Conservation (phyloP, 306 rosid genomes). For the Prunus armeniaca region DNA sequence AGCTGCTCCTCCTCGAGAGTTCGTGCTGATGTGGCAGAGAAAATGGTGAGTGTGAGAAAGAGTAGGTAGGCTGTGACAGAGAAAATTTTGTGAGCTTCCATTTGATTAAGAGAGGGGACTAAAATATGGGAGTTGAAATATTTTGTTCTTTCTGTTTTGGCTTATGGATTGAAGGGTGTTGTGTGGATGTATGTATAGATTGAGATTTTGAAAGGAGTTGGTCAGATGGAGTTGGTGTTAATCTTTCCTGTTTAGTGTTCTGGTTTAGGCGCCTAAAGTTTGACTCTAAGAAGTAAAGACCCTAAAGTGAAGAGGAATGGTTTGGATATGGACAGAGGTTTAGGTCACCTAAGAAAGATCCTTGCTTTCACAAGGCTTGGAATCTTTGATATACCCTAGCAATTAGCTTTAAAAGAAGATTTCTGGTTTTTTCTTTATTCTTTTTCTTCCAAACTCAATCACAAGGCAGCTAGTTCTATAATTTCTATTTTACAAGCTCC, state of each 20-base stretch:
- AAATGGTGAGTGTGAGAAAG: constrained; percentile 23
- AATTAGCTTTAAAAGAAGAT: neutral
- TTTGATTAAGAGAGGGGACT: neutral
- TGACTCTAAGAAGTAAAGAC: neutral
- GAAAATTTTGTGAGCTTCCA: constrained; percentile 27
- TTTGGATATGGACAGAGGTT: neutral
- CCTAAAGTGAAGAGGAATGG: neutral
- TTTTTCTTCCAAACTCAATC: too few species aligned
- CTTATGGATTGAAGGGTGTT: neutral
- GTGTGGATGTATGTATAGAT: constrained; percentile 11
- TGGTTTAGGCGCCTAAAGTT: constrained; percentile 8
- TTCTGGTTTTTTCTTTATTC: neutral
- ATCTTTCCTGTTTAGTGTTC: neutral
- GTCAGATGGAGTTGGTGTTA: constrained; percentile 25
- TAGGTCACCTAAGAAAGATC: constrained; percentile 13
- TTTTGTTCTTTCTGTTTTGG: neutral
- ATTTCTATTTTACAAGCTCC: too few species aligned
- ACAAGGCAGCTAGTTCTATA: too few species aligned
- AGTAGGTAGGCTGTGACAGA: constrained; percentile 16
- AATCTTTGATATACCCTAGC: neutral
- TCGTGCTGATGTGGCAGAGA: constrained; percentile 31
- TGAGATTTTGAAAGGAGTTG: constrained; percentile 24
- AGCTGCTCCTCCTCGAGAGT: constrained; percentile 33
- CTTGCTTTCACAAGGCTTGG: neutral
- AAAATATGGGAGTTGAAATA: neutral